Evolutionary conservation across 805 yeast genomes (phyloP).

Genomic region (Pichia eremophila): DNA sequence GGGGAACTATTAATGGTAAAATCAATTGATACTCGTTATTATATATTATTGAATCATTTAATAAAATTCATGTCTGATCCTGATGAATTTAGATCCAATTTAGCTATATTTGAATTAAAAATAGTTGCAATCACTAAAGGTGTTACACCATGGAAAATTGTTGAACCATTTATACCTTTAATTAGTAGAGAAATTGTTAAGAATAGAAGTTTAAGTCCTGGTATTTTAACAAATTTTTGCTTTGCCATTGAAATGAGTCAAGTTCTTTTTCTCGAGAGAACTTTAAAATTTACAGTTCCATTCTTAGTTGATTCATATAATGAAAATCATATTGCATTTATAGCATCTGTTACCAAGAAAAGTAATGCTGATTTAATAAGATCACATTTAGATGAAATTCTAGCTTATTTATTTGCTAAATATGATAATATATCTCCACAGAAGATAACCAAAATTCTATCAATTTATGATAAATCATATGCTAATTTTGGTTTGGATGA

Average conservation of each 20-base stretch:
- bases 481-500: conserved; percentile 27
- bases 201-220: conserved; percentile 38
- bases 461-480: conserved; percentile 41
- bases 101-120: conserved; percentile 58
- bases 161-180: conserved; percentile 71
- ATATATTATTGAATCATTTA: conserved; percentile 54
- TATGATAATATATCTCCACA: conserved; percentile 38
- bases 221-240: conserved; percentile 50
- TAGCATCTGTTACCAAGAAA: conserved; percentile 44
- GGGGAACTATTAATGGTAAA: conserved; percentile 54
- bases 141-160: conserved; percentile 66
- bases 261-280: conserved; percentile 54
- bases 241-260: conserved; percentile 56
- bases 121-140: conserved; percentile 46
- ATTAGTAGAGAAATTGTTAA: conserved; percentile 57
- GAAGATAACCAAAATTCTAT: conserved; percentile 43
- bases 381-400: conserved; percentile 39
- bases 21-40: conserved; percentile 54
- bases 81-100: conserved; percentile 56
- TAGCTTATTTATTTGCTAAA: conserved; percentile 50
- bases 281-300: conserved; percentile 70
- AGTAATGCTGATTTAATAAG: conserved; percentile 39
- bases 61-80: conserved; percentile 57
- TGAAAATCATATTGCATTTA: conserved; percentile 50
- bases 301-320: conserved; percentile 59